Base-by-base conservation (phyloP, 75 land plant genomes). In the Adiantum capillusveneris region DNA sequence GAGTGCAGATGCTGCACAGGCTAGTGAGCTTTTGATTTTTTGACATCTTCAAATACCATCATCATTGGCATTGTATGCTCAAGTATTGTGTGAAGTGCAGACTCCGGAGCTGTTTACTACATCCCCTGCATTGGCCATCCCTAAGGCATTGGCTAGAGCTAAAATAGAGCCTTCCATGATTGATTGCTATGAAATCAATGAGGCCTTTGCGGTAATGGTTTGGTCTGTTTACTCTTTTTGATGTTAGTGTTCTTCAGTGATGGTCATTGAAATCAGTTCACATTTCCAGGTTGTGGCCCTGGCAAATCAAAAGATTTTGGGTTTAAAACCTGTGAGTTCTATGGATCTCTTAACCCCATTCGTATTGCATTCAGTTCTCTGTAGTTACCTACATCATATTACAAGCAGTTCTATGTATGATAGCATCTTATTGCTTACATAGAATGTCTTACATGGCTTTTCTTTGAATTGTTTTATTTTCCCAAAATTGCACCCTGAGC, bases 1-100 rank as follows among this genome's bases (percentile, higher is more conserved):
- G 7, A 83, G 70, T 77, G 98, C 81, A 61, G 98, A 89, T 74
- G 96, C 96, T 24, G 98, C 88, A 56, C 94, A 92, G 94, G 97
- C 88, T 57, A 29, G 27, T 34, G 37, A 34, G 37, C 9, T 34
- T 34, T 34, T 34, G 7, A 5, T 3, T 34, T 34, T 1, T 49
- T 1, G 9, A 28, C 7, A 41, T 45, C 46, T 31, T 16, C 12
- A 6, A 31, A 31, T 37, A 34, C 37, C 3, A 34, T 9, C 9
- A 9, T n/a, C n/a, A n/a, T n/a, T n/a, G n/a, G n/a, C n/a, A 34
- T 34, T 9, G 3, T 34, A 34, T 34, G 9, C 37, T 34, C 3
- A 34, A 9, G 7, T 5, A 5, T 34, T 9, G 37, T 3, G 9
- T 34, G 37, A 3, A 42, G 30, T 66, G 53, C 79, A 88, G 98